Evolutionary conservation across 1,139 yeast genomes (phyloP), one percentile per base, ranked within the genome.

Genomic region (Kurtzmaniella quercitrusa): DNA sequence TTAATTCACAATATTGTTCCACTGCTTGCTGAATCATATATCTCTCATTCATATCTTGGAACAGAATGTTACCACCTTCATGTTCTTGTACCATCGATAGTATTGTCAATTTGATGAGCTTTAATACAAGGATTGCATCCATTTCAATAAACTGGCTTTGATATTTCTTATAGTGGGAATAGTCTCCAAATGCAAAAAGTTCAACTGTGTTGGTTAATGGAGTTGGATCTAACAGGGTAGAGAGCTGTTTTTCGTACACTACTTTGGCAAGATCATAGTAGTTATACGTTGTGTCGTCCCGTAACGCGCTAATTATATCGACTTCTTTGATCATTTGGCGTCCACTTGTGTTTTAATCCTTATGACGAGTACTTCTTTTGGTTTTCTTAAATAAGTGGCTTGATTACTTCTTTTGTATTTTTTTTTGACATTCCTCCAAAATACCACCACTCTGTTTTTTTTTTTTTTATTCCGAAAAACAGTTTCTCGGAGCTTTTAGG

Each of bases 101-200:
- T 5, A 68, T 46, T 1, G 65, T 61, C 20, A 69, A 54, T 42
- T 61, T 57, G 18, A 60, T 52, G 23, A 71, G 52, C 42, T 68
- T 67, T 1, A 42, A 23, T 2, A 50, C 38, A 22, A 56, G 40
- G 2, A 38, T 47, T 3, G 38, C 38, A 19, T 56, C 50, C 26
- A 59, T 49, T 3, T 46, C 52, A 12, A 57, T 39, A 43, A 38
- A 66, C 16, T 47, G 41, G 1, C 38, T 43, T 15, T 48, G 47
- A 45, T 63, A 53, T 37, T 53, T 45, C 12, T 50, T 34, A 48
- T 66, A 69, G 38, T 63, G 59, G 7, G 50, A 44, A 30, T 56
- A 54, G 38, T 60, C 57, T 2, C 76, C 76, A 50, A 65, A 69
- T 2, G 73, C 55, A 46, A 68, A 70, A 38, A 71, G 55, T 50